phyloP scores from a whole-genome alignment of 768 basidiomycete genomes.

The Cystobasidium tubakii region DNA sequence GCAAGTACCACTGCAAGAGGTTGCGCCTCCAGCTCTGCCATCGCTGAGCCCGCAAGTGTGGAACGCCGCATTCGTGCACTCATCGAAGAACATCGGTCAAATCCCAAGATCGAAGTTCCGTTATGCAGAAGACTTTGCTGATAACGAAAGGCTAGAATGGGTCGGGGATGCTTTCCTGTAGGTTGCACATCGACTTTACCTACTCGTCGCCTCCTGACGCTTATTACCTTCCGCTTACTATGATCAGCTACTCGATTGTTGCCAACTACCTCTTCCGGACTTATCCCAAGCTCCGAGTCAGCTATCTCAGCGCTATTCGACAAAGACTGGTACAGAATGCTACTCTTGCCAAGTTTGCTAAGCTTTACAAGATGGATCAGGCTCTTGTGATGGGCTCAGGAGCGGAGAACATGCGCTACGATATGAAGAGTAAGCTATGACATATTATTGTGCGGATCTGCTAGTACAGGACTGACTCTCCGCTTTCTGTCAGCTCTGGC shows the following conservation, averaged over 20 bases:
- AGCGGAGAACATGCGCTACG: conserved; percentile 15
- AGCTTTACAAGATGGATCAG: conserved; percentile 35
- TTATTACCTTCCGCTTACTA: not conserved
- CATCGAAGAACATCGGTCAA: conserved; percentile 3
- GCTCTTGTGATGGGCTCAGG: conserved; percentile 22
- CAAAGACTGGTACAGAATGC: conserved; percentile 30
- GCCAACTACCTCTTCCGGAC: conserved; percentile 25
- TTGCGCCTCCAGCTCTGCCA: conserved; percentile 15
- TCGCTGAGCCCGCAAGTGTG: conserved; percentile 22
- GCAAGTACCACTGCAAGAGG: conserved; percentile 14
- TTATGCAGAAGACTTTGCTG: not conserved
- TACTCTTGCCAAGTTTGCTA: conserved; percentile 29
- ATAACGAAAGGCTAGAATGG: conserved; percentile 31
- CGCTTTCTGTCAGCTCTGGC: not conserved
- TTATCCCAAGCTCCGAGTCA: conserved; percentile 32
- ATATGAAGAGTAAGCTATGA: conserved; percentile 24
- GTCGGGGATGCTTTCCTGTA: conserved; percentile 32
- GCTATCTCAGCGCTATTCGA: conserved; percentile 30
- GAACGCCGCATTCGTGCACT: conserved; percentile 21
- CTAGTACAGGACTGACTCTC: not conserved
- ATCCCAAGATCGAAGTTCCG: conserved; percentile 6
- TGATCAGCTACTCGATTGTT: conserved; percentile 26
- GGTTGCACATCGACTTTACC: not conserved
- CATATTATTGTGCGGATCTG: not conserved
- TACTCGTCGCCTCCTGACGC: not conserved